phyloP scores from a whole-genome alignment of 2,329 filamentous ascomycete genomes.

The Penicillium palitans region DNA sequence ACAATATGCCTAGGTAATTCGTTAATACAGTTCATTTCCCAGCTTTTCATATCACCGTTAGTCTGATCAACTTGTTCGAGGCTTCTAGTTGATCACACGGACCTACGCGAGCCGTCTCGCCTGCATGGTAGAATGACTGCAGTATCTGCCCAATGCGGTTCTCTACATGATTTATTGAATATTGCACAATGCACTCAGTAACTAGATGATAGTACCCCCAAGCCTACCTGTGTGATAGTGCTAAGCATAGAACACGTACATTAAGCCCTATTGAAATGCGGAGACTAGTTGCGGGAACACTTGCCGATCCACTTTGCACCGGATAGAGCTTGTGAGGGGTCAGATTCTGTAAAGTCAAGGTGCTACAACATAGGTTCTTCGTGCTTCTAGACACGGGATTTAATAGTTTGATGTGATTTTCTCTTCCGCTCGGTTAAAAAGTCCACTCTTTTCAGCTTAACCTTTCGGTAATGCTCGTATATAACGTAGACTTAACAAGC shows the following conservation, averaged over 20 bases:
- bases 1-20: not conserved
- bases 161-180: not conserved
- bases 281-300: not conserved
- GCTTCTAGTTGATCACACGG: too few relatives aligned
- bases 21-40: not conserved
- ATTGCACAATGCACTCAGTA: not conserved
- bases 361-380: not conserved
- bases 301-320: not conserved
- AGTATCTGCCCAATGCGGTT: not conserved
- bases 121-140: not conserved
- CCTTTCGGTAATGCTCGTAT: not conserved
- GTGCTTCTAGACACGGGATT: not conserved
- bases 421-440: not conserved
- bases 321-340: not conserved
- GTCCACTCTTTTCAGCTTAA: too few relatives aligned
- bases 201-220: not conserved
- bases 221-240: not conserved
- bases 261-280: not conserved
- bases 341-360: not conserved
- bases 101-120: not conserved
- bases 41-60: not conserved
- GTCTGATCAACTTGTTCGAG: not conserved
- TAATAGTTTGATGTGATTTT: not conserved
- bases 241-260: not conserved
- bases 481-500: not conserved